Conservation (phyloP, 805 yeast species). For the Yarrowia sp. region DNA sequence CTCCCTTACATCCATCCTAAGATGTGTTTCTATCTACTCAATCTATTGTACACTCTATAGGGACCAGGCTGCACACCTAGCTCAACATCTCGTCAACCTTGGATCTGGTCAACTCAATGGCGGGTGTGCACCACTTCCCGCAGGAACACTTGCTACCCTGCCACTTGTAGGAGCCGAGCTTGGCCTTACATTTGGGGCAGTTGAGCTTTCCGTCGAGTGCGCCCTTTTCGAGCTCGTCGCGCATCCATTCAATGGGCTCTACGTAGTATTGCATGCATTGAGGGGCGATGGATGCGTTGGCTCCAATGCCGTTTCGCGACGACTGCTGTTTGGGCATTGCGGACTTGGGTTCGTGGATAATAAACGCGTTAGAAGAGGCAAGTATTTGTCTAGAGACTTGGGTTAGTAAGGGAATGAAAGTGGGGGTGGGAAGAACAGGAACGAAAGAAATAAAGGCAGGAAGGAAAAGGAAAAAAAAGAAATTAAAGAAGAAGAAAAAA, state of each 20-base stretch:
- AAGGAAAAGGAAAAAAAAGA: too few relatives aligned
- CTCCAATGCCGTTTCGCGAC: conserved; percentile 29
- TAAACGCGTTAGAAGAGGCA: conserved; percentile 60
- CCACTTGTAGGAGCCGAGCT: conserved; percentile 93
- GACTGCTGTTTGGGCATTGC: conserved; percentile 25
- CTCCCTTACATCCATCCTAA: too few relatives aligned
- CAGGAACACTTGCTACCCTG: conserved; percentile 91
- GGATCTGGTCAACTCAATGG: conserved; percentile 73
- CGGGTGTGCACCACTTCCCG: conserved; percentile 94
- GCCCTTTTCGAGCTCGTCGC: conserved; percentile 64
- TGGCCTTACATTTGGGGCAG: conserved; percentile 81
- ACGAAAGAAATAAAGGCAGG: not conserved
- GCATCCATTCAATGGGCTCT: conserved; percentile 94
- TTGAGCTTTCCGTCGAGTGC: conserved; percentile 80
- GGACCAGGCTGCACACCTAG: not conserved
- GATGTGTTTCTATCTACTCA: too few relatives aligned
- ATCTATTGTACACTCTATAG: conserved; percentile 7
- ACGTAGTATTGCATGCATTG: conserved; percentile 79
- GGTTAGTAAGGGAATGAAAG: not conserved
- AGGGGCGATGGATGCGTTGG: conserved; percentile 31
- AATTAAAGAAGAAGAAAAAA: not conserved
- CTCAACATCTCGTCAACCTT: conserved; percentile 66
- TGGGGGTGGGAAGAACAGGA: not conserved
- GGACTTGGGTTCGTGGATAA: conserved; percentile 61
- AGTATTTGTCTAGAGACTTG: conserved; percentile 39